Evolutionary conservation across 305 asterid genomes (phyloP).

Genomic region (Vinca major): DNA sequence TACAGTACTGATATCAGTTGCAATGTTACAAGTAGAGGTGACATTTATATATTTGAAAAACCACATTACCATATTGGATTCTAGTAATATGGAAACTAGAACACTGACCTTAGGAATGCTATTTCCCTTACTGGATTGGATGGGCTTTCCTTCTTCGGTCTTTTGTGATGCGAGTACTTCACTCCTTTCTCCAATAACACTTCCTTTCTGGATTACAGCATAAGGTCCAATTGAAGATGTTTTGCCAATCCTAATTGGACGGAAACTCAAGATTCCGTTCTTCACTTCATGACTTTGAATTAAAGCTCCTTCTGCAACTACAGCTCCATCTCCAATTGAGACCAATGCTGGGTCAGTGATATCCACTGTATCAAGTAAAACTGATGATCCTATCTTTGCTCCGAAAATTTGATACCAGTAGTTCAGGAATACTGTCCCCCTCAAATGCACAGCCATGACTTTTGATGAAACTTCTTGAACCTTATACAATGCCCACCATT

Average conservation of each 20-base stretch:
- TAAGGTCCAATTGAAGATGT: conserved; percentile 54
- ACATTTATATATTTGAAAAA: no score
- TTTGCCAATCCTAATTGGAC: conserved; percentile 41
- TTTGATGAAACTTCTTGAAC: conserved; percentile 65
- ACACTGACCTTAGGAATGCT: neutral
- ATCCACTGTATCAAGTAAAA: conserved; percentile 54
- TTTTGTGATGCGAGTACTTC: conserved; percentile 31
- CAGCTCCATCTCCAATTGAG: conserved; percentile 52
- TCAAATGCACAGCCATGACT: conserved; percentile 65
- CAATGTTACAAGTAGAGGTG: neutral
- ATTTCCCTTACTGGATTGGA: neutral
- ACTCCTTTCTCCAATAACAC: conserved; percentile 37
- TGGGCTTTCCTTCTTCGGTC: conserved; percentile 10
- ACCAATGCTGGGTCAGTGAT: conserved; percentile 70
- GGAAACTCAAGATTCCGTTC: conserved; percentile 46
- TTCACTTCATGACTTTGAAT: conserved; percentile 61
- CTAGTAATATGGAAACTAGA: neutral
- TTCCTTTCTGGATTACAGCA: conserved; percentile 51
- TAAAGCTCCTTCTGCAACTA: conserved; percentile 61
- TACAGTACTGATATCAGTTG: neutral
- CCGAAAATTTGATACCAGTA: conserved; percentile 74
- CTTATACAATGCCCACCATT: conserved; percentile 79
- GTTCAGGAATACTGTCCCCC: conserved; percentile 60
- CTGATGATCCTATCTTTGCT: conserved; percentile 62
- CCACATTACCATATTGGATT: no score